These are phyloP conservation scores for Phialophora macrospora DNA, from an alignment of 2,329 filamentous ascomycete genomes.

Conservation along the genomic window DNA sequence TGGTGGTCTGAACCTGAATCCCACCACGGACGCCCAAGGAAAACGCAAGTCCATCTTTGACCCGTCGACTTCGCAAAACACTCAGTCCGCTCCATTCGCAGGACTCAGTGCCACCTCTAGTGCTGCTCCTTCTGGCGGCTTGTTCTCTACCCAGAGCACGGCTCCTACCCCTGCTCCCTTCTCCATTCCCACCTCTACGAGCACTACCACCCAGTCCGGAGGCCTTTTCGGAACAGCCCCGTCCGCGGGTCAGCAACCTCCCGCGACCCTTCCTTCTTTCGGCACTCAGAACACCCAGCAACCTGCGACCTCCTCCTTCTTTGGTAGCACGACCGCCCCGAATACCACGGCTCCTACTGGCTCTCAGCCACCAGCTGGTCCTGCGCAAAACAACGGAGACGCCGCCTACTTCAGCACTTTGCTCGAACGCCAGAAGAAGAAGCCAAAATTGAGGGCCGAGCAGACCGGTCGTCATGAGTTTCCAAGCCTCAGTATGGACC, in stretches of 20 bases:
- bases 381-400: slow-evolving; percentile 32
- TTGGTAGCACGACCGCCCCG: slow-evolving; percentile 17
- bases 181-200: slow-evolving; percentile 26
- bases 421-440: slow-evolving; percentile 68
- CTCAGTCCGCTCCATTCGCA: slow-evolving; percentile 23
- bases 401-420: slow-evolving; percentile 69
- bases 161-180: slow-evolving; percentile 26
- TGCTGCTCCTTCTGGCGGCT: slow-evolving; percentile 19
- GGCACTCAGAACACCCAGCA: slow-evolving; percentile 27
- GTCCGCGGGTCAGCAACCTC: slow-evolving; percentile 26
- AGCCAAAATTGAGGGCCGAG: slow-evolving; percentile 64
- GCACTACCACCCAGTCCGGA: slow-evolving; percentile 28
- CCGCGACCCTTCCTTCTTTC: slow-evolving; percentile 25
- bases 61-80: slow-evolving; percentile 32
- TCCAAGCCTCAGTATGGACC: slow-evolving; percentile 84
- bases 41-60: slow-evolving; percentile 41
- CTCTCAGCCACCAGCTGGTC: slow-evolving; percentile 22
- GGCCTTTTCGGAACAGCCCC: slow-evolving; percentile 29
- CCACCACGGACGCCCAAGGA: slow-evolving; percentile 33
- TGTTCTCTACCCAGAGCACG: slow-evolving; percentile 22
- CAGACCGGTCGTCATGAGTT: slow-evolving; percentile 66
- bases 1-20: slow-evolving; percentile 35
- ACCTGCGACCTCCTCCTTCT: slow-evolving; percentile 17
- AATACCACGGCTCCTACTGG: slow-evolving; percentile 14
- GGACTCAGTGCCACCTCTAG: slow-evolving; percentile 19